Conservation (phyloP, 2,329 filamentous ascomycete species). For the Cladosporium cucumerinum region DNA sequence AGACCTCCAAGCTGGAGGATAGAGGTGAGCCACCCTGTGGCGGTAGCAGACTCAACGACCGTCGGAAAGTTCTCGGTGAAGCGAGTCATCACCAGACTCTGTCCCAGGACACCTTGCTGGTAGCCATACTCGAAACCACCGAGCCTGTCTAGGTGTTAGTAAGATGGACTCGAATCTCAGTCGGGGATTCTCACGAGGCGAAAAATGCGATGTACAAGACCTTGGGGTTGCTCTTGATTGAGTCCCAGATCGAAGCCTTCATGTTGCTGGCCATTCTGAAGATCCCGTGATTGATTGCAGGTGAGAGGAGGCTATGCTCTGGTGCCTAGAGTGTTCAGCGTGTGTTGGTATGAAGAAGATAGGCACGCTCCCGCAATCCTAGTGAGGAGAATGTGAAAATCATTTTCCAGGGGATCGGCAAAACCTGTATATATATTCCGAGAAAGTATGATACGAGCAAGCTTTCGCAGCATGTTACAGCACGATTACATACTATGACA, state of each 20-base stretch:
- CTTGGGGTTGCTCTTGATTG: slow-evolving; percentile 18
- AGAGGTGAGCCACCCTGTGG: slow-evolving; percentile 21
- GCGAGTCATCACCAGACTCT: slow-evolving; percentile 51
- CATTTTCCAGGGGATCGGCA: not conserved
- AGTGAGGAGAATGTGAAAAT: not conserved
- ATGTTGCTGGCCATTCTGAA: not conserved
- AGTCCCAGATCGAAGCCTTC: slow-evolving; percentile 16
- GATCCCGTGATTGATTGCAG: not conserved
- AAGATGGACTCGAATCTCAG: not conserved
- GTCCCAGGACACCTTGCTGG: slow-evolving; percentile 54
- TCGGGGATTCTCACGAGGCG: not conserved
- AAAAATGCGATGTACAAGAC: slow-evolving; percentile 21
- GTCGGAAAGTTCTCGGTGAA: slow-evolving; percentile 21
- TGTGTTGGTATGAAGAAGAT: too few species aligned
- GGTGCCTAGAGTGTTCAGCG: not conserved
- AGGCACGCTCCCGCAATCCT: not conserved
- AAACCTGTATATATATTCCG: not conserved
- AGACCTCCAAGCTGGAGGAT: slow-evolving; percentile 19
- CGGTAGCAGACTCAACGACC: slow-evolving; percentile 17
- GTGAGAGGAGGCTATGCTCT: not conserved
- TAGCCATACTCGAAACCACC: slow-evolving; percentile 54
- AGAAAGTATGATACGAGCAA: not conserved
- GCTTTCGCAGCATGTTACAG: not conserved
- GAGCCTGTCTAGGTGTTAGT: slow-evolving; percentile 36
- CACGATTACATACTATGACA: not conserved